phyloP scores from a whole-genome alignment of 2,329 filamentous ascomycete species.

The Aspergillus quadrilineatus region DNA sequence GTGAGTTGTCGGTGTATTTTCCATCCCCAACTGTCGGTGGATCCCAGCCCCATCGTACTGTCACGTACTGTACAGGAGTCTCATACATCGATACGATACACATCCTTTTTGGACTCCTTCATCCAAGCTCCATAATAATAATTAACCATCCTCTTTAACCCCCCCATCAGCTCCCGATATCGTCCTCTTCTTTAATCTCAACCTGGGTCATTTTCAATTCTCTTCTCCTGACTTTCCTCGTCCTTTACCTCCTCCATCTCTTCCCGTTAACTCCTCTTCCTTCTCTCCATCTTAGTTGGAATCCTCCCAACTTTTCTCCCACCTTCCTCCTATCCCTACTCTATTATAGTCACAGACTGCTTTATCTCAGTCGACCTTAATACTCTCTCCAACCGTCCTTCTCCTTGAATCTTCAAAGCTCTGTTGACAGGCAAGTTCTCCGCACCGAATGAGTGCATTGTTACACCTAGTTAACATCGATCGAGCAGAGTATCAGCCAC shows the following conservation, averaged over 20 bases:
- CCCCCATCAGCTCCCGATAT: conserved; percentile 21
- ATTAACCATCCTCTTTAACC: conserved; percentile 12
- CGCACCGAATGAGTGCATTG: not conserved
- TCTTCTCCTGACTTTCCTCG: conserved; percentile 14
- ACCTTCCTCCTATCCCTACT: conserved; percentile 24
- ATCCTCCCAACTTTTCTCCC: conserved; percentile 18
- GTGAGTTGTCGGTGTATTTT: conserved; percentile 8
- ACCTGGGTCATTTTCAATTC: conserved; percentile 13
- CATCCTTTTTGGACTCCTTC: conserved; percentile 12
- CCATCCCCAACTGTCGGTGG: conserved; percentile 13
- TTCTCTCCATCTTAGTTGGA: conserved; percentile 15
- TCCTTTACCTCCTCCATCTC: conserved; percentile 15
- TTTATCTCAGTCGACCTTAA: conserved; percentile 1
- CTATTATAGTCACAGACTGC: conserved; percentile 13
- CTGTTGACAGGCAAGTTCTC: conserved; percentile 23
- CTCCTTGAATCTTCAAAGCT: conserved; percentile 18
- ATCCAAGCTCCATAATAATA: conserved; percentile 9
- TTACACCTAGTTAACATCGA: conserved; percentile 11
- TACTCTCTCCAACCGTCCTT: conserved; percentile 15
- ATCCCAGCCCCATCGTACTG: conserved; percentile 3
- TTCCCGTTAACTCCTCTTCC: conserved; percentile 17
- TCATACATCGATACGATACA: conserved; percentile 13
- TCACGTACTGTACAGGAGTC: conserved; percentile 13
- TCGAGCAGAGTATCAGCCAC: conserved; percentile 32
- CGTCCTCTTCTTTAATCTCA: conserved; percentile 18